These are phyloP conservation scores for Sporothrix pallida DNA, from an alignment of 2,329 filamentous ascomycete genomes.

Conservation along the genomic window DNA sequence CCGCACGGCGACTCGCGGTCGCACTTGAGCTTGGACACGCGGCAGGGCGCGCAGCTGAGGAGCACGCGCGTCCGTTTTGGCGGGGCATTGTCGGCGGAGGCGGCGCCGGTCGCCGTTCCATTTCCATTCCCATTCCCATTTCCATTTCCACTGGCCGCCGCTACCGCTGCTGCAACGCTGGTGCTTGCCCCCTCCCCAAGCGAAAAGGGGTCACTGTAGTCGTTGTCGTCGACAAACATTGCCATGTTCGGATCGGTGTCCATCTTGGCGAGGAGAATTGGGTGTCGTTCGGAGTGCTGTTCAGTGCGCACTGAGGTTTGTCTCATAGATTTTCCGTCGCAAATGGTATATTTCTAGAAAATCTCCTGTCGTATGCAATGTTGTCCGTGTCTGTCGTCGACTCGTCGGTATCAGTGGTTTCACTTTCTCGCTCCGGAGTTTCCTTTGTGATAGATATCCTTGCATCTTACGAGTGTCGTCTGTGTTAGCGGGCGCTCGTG, in stretches of 20 bases:
- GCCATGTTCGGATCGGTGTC: neutral
- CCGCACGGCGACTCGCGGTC: constrained; percentile 59
- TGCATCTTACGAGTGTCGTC: neutral
- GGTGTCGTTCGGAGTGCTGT: neutral
- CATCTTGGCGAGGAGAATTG: neutral
- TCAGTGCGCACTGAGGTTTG: no score
- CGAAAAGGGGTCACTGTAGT: neutral
- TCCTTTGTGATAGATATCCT: neutral
- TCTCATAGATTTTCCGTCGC: no score
- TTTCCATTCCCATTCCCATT: neutral
- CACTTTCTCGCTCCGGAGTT: neutral
- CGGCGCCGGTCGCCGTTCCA: constrained; percentile 2
- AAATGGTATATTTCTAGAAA: no score
- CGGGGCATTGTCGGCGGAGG: neutral
- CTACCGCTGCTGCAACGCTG: neutral
- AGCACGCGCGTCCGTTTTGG: constrained; percentile 56
- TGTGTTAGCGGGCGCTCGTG: neutral
- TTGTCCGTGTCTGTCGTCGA: neutral
- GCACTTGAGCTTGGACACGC: constrained; percentile 62
- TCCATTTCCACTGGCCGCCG: neutral
- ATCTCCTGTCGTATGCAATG: no score
- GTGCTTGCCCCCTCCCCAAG: neutral
- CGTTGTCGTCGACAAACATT: constrained; percentile 17
- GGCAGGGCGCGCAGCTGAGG: constrained; percentile 60
- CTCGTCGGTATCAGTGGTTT: neutral